phyloP scores from a whole-genome alignment of 345 rosid species.

The Euclidium syriacum region DNA sequence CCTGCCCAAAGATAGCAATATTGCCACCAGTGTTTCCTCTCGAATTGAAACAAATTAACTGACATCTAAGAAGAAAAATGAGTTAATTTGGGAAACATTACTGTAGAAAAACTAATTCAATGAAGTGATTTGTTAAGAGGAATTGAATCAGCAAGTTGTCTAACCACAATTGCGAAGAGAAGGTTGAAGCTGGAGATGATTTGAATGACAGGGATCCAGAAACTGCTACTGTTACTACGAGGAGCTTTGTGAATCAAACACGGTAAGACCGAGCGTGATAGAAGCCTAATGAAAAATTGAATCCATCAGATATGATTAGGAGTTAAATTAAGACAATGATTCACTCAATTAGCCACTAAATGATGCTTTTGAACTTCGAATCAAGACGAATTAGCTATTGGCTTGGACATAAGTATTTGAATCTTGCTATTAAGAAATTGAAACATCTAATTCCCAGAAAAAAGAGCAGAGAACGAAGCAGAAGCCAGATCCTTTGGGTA shows the following conservation, averaged over 20 bases:
- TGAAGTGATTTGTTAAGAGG: background rate
- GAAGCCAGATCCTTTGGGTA: conserved; percentile 6
- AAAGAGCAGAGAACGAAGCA: background rate
- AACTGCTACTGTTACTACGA: conserved; percentile 65
- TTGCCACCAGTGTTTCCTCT: conserved; percentile 57
- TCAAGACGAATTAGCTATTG: background rate
- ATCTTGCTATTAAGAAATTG: background rate
- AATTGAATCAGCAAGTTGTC: background rate
- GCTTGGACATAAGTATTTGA: background rate
- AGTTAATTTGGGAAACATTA: background rate
- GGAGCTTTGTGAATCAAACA: conserved; percentile 64
- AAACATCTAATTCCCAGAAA: background rate
- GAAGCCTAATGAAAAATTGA: conserved; percentile 49
- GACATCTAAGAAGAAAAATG: conserved; percentile 44
- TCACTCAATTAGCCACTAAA: background rate
- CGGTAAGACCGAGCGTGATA: conserved; percentile 46
- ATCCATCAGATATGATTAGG: background rate
- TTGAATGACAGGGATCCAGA: conserved; percentile 88
- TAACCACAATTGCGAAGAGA: conserved; percentile 57
- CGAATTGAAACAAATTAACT: conserved; percentile 37
- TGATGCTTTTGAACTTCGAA: background rate
- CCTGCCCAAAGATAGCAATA: conserved; percentile 95
- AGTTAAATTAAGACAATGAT: background rate
- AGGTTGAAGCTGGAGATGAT: conserved; percentile 70
- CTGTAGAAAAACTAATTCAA: background rate